Evolutionary conservation across 116 monocot genomes (phyloP), one percentile per base, ranked within the genome.

Genomic region (Phalaenopsis hybrid): DNA sequence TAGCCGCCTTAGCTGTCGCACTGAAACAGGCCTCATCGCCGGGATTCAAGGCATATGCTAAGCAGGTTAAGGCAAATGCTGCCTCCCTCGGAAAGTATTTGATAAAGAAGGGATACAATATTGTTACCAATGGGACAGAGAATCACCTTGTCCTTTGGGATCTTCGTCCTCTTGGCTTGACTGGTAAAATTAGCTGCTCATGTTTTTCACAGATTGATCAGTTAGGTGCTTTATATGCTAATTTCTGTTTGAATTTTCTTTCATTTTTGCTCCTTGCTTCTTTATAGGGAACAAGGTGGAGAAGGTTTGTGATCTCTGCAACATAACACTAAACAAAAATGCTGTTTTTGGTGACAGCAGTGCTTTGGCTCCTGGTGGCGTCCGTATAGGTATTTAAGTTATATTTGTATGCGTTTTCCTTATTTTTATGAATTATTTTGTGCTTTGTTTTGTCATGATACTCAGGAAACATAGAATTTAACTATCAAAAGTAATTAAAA

Each of bases 101-200:
- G 52, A 92, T 88, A 83, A 86, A 79, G 82, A 94, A 94, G 83
- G 94, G 91, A 11, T 96, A 96, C 88, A 96, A 96, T 74, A 85
- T 96, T 81, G 96, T 96, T 10, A 96, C 94, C 31, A 89, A 80
- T 80, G 94, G 94, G 28, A 94, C 94, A 75, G 96, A 94, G 85
- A 94, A 96, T 86, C 94, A 96, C 74, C 92, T 96, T 81, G 89
- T 96, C 49, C 94, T 96, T 78, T 96, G 96, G 96, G 96, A 96
- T 87, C 94, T 94, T 51, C 85, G 96, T 6, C 94, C 96, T 87
- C 92, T 96, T 82, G 96, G 96, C 46, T 87, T 96, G 91, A 96
- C 96, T 79, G 94, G 96, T 96, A 89, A 86, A 78, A 17, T 45
- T 46, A 6, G 9, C 4, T 45, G 75, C 18, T 17, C 31, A 73